Evolutionary conservation across 148 eudicot species (phyloP), one percentile per base, ranked within the genome.

Genomic region (Agrostemma githago): DNA sequence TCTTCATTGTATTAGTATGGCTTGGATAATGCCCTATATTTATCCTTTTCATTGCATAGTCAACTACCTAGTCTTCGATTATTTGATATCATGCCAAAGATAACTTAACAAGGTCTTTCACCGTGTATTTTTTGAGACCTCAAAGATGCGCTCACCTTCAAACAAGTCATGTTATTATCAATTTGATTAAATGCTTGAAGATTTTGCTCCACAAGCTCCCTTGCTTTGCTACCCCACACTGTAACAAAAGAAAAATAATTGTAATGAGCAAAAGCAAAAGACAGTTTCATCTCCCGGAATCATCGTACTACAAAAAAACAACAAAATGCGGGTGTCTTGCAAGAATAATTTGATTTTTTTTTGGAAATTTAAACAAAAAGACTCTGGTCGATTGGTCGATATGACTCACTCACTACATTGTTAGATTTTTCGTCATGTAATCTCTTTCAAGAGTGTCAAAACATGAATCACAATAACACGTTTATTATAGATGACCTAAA

Each of bases 171-270:
- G 80, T 90, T 90, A 70, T 67, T 82, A 62, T 85, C 77, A 62
- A 90, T 88, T 72, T 85, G 88, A 79, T 78, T 74, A 40, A 90
- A 80, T 70, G 82, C 82, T 75, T 85, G 84, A 56, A 62, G 42
- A 68, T 90, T 90, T 80, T 86, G 90, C 76, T 87, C 87, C 85
- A 91, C 73, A 69, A 87, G 88, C 70, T 84, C 88, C 79, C 82
- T 86, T 66, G 86, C 74, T 74, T 77, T 83, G 76, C 89, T 81
- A 78, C 83, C 76, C 74, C 82, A 82, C 74, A 80, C 93, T 89
- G 88, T 61, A 54, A 72, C 66, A 73, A 42, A 75, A 44, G 74
- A 72, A 77, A 72, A 71, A n/a, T n/a, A n/a, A n/a, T n/a, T n/a
- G n/a, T 15, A 43, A 26, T 26, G 34, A 26, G 34, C 63, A 72